Percentiles rank a stretch among this genome's conserved stretches.
phyloP scores from a whole-genome alignment of 148 eudicot genomes.

The Heliosperma pusillum region DNA sequence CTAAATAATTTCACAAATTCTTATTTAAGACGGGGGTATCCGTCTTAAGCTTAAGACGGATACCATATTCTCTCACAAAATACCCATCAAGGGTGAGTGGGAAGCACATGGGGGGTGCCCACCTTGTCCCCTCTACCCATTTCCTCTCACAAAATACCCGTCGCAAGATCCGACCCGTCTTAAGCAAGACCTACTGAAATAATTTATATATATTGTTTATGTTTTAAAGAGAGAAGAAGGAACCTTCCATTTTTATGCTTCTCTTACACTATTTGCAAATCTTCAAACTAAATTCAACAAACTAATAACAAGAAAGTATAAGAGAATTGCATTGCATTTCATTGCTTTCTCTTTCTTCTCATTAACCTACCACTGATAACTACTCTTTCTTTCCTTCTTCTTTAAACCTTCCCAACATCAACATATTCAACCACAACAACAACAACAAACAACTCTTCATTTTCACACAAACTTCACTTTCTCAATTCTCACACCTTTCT shows the following conservation, averaged over 20 bases:
- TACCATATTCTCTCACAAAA: too few species aligned
- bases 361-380: slow-evolving; percentile 60
- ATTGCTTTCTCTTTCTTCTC: slow-evolving; percentile 32
- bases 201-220: neutral
- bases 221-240: slow-evolving; percentile 15
- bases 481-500: too few species aligned
- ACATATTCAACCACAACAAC: slow-evolving; percentile 20
- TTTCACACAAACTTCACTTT: slow-evolving; percentile 15
- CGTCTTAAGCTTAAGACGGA: too few species aligned
- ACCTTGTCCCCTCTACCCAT: too few species aligned
- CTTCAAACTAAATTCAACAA: slow-evolving; percentile 23
- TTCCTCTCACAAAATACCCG: too few species aligned
- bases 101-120: too few species aligned
- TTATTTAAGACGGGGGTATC: too few species aligned
- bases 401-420: slow-evolving; percentile 33
- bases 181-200: too few species aligned
- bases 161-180: too few species aligned
- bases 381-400: slow-evolving; percentile 40
- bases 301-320: neutral
- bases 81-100: too few species aligned
- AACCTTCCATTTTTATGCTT: slow-evolving; percentile 43
- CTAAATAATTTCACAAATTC: too few species aligned
- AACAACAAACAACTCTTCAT: slow-evolving; percentile 18
- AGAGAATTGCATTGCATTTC: too few species aligned
- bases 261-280: slow-evolving; percentile 41